Evolutionary conservation across 441 rosid species (phyloP), one percentile per base, ranked within the genome.

Genomic region (Adansonia grandidieri): DNA sequence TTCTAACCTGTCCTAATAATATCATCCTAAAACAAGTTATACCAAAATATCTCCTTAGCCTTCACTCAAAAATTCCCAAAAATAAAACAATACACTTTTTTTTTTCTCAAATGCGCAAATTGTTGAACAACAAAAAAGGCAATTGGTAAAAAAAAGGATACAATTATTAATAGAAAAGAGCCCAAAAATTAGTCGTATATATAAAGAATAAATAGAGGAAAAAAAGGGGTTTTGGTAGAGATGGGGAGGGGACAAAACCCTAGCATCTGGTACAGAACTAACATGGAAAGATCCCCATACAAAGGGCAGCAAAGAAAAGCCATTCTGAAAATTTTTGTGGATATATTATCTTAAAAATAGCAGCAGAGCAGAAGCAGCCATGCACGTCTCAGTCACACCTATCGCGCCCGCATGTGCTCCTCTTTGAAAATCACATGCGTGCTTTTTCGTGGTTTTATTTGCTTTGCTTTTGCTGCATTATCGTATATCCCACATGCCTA

Each of bases 221-320:
- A 7, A 15, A 45, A n/a, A 2, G 32, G 72, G 40, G 54, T 17
- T 47, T 47, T 11, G 53, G 17, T 0, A 0, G 48, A 19, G 73
- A 28, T 28, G 32, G 2, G 32, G 32, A 28, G 56, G 56, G 11
- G n/a, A 68, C 13, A 28, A 68, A 61, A 66, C 37, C 73, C 51
- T 20, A 68, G 11, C 73, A 68, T 19, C 22, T 60, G 66, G 37
- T 32, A 20, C 50, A 24, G 51, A 61, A 71, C 76, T 76, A 75
- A 84, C 83, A 86, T 80, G 85, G 79, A 80, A 80, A 83, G 86
- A 84, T 86, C 85, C 85, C 81, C 61, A 80, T 75, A 80, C 84
- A 78, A 47, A 32, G 67, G 53, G 81, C 80, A 70, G 53, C 24
- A 76, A 69, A 22, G 19, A 8, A 14, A n/a, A 68, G n/a, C 76